Evolutionary conservation across 108 stramenopile genomes (phyloP).

Genomic region (Epithemia pelagica): DNA sequence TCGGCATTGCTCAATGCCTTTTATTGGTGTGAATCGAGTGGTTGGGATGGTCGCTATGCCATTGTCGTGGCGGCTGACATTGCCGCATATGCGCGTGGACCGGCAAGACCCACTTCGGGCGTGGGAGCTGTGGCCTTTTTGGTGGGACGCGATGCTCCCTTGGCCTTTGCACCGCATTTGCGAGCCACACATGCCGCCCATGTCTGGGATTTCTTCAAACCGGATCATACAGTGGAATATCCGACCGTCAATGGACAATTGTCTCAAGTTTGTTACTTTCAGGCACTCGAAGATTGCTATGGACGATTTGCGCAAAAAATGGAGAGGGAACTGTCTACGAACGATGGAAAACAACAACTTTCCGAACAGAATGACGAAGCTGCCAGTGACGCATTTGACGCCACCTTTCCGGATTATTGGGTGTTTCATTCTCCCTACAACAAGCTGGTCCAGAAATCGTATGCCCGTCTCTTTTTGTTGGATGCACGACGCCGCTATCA

Average conservation of each 20-base stretch:
- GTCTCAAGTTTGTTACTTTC: slow-evolving; percentile 92
- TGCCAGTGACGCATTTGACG: slow-evolving; percentile 40
- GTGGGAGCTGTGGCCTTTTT: slow-evolving; percentile 94
- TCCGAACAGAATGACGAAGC: slow-evolving; percentile 9
- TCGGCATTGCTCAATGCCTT: slow-evolving; percentile 93
- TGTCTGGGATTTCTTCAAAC: slow-evolving; percentile 99
- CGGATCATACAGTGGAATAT: slow-evolving; percentile 90
- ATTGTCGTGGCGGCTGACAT: slow-evolving; percentile 96
- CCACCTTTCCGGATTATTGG: slow-evolving; percentile 79
- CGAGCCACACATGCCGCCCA: slow-evolving; percentile 86
- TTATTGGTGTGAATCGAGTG: slow-evolving; percentile 83
- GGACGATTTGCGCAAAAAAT: slow-evolving; percentile 68
- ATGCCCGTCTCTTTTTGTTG: slow-evolving; percentile 77
- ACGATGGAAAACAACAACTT: slow-evolving; percentile 4
- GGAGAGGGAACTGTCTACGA: slow-evolving; percentile 3
- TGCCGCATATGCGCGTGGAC: slow-evolving; percentile 86
- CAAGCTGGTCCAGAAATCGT: slow-evolving; percentile 96
- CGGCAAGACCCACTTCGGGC: slow-evolving; percentile 94
- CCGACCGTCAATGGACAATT: slow-evolving; percentile 92
- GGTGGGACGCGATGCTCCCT: slow-evolving; percentile 88
- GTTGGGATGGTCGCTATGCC: slow-evolving; percentile 94
- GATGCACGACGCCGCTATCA: slow-evolving; percentile 63
- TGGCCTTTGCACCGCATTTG: slow-evolving; percentile 65
- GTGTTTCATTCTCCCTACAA: slow-evolving; percentile 98
- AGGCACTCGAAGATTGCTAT: slow-evolving; percentile 92